phyloP scores from a whole-genome alignment of 140 eudicot species.

The Bidens hawaiensis region DNA sequence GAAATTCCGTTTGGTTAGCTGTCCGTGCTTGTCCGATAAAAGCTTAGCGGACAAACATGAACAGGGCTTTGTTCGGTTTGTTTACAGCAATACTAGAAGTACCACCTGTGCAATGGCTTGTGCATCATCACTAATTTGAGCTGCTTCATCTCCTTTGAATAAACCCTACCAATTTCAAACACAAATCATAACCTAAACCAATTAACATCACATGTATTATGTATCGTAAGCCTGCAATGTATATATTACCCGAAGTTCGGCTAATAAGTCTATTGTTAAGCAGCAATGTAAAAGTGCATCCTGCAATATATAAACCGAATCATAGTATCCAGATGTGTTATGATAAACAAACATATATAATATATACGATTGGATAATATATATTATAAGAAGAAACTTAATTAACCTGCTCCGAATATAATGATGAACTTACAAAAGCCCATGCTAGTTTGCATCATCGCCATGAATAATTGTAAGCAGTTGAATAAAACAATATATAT shows the following conservation, averaged over 20 bases:
- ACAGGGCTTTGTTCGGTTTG: too few relatives aligned
- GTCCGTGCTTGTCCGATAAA: too few relatives aligned
- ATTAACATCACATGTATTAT: too few relatives aligned
- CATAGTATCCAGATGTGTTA: neutral
- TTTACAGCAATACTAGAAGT: too few relatives aligned
- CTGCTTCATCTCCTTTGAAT: slow-evolving; percentile 44
- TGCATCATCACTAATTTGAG: slow-evolving; percentile 43
- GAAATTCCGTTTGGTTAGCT: too few relatives aligned
- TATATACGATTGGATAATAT: neutral
- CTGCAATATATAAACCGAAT: slow-evolving; percentile 39
- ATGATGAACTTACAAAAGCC: slow-evolving; percentile 63
- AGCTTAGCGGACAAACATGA: too few relatives aligned
- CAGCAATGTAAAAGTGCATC: slow-evolving; percentile 63
- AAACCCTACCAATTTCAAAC: slow-evolving; percentile 25
- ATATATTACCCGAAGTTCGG: slow-evolving; percentile 56
- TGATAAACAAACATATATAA: neutral
- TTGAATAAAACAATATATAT: too few relatives aligned
- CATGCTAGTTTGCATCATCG: slow-evolving; percentile 76
- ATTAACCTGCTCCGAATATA: slow-evolving; percentile 83
- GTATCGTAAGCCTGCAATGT: neutral
- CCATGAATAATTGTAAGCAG: slow-evolving; percentile 38
- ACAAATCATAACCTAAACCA: neutral
- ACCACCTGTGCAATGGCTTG: slow-evolving; percentile 69
- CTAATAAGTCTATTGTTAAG: slow-evolving; percentile 59
- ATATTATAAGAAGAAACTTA: too few relatives aligned